Percentiles rank a stretch among this genome's conserved stretches.
phyloP scores from a whole-genome alignment of 2,329 filamentous ascomycete species.

The Paraphaeosphaeria minitans region DNA sequence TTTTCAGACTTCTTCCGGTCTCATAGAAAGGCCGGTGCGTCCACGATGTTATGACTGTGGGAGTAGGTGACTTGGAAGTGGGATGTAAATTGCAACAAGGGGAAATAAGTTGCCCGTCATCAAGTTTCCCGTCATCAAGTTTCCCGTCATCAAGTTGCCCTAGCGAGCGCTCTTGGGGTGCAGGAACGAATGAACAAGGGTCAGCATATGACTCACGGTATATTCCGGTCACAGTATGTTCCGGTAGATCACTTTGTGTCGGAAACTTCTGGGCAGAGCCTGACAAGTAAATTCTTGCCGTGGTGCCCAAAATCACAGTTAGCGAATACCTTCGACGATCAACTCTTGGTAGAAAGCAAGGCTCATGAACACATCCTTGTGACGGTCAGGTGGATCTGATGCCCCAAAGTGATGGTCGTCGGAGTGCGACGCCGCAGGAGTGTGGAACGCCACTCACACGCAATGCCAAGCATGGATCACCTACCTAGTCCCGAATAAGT shows the following conservation, averaged over 20 bases:
- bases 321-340: neutral
- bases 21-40: too few relatives aligned
- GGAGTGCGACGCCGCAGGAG: neutral
- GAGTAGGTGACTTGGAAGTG: too few relatives aligned
- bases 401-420: neutral
- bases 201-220: neutral
- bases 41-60: too few relatives aligned
- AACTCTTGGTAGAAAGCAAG: neutral
- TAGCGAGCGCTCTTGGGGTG: too few relatives aligned
- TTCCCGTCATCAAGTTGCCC: too few relatives aligned
- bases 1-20: too few relatives aligned
- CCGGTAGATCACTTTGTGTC: neutral
- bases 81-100: too few relatives aligned
- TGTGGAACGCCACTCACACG: neutral
- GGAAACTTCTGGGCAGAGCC: neutral
- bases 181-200: too few relatives aligned
- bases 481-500: neutral
- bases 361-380: neutral
- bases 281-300: neutral
- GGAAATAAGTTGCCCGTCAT: too few relatives aligned
- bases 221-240: neutral
- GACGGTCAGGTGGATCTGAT: neutral
- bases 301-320: neutral
- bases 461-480: neutral
- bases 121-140: too few relatives aligned